phyloP scores from a whole-genome alignment of 2,329 filamentous ascomycete genomes.

The Pezicula radicicola region DNA sequence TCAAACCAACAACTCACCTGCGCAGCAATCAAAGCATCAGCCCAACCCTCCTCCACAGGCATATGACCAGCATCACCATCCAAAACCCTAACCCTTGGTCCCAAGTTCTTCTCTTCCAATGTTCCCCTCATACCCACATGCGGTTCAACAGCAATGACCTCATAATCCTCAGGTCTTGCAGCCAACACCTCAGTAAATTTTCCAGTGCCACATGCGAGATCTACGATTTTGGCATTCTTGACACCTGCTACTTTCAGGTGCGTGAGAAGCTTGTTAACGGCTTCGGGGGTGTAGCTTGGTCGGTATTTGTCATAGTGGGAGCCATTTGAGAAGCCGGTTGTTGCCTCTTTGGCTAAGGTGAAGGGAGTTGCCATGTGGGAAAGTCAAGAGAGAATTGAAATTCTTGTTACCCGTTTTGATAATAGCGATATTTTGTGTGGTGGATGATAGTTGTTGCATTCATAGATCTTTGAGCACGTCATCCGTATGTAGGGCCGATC shows the following conservation, averaged over 20 bases:
- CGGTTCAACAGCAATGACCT: constrained; percentile 61
- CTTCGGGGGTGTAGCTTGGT: constrained; percentile 60
- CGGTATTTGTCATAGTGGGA: constrained; percentile 64
- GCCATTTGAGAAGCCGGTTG: constrained; percentile 60
- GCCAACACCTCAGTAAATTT: constrained; percentile 67
- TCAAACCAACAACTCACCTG: constrained; percentile 4
- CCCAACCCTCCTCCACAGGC: constrained; percentile 52
- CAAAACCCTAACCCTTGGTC: constrained; percentile 38
- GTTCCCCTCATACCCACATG: constrained; percentile 63
- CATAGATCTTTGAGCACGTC: not conserved
- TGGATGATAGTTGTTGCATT: not conserved
- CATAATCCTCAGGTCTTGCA: constrained; percentile 53
- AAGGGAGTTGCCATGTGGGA: constrained; percentile 8
- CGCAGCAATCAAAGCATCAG: constrained; percentile 54
- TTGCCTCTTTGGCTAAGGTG: constrained; percentile 17
- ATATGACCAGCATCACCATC: constrained; percentile 58
- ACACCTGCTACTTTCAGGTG: constrained; percentile 48
- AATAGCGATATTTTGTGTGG: not conserved
- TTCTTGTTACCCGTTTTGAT: not conserved
- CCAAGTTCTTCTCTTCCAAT: constrained; percentile 55
- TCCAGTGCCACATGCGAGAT: constrained; percentile 67
- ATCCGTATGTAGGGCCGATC: too few species aligned
- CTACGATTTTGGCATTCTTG: constrained; percentile 49
- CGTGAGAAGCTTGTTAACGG: constrained; percentile 55
- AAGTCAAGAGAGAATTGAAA: not conserved